Evolutionary conservation across 176 grass and related monocot species (phyloP).

Genomic region (Oropetium thomaeum): DNA sequence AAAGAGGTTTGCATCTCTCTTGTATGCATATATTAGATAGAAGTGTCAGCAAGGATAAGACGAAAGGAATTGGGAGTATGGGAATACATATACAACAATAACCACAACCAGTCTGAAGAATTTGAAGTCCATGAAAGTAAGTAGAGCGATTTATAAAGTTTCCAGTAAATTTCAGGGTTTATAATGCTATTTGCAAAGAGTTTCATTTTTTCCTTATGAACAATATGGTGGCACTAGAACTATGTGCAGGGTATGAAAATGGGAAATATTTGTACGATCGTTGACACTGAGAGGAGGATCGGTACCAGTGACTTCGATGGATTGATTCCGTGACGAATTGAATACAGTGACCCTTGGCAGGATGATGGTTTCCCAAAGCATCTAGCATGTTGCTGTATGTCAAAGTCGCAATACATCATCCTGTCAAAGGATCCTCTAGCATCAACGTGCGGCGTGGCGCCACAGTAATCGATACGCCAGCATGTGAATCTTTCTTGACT

Average conservation of each 20-base stretch:
- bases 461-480: conserved; percentile 16
- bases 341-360: conserved; percentile 1
- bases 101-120: neutral
- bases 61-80: neutral
- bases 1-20: neutral
- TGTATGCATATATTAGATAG: neutral
- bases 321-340: conserved; percentile 31
- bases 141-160: neutral
- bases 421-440: neutral
- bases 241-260: neutral
- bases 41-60: conserved; percentile 10
- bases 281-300: conserved; percentile 20
- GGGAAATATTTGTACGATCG: conserved; percentile 22
- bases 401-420: conserved; percentile 25
- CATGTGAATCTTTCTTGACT: neutral
- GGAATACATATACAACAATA: neutral
- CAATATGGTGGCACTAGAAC: conserved; percentile 1
- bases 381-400: conserved; percentile 25
- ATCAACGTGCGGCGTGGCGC: conserved; percentile 16
- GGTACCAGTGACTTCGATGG: conserved; percentile 10
- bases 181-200: neutral
- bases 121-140: neutral
- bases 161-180: conserved; percentile 13
- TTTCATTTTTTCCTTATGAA: conserved; percentile 7
- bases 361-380: conserved; percentile 29